These are phyloP conservation scores for Symbiodinium natans DNA, from an alignment of 73 alveolate genomes.

Conservation along the genomic window DNA sequence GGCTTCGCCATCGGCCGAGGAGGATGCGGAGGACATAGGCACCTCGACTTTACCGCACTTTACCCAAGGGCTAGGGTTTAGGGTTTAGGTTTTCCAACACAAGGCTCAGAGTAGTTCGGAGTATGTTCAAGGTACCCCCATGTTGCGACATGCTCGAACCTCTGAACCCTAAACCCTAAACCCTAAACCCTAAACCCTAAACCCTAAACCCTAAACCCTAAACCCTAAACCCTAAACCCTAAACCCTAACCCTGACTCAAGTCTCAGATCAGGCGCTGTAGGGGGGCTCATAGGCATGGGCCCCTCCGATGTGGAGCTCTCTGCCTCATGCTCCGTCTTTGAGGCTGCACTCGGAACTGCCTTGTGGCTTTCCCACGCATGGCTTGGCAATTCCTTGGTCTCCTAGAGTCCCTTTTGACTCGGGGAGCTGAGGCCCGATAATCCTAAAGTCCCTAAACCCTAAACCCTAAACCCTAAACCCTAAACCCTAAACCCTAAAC, in stretches of 20 bases:
- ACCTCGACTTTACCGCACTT: background rate
- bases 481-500: background rate
- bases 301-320: background rate
- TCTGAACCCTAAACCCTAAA: too few relatives aligned
- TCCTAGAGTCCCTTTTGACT: too few relatives aligned
- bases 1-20: background rate
- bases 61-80: background rate
- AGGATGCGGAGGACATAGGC: background rate
- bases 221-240: background rate
- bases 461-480: background rate
- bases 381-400: background rate
- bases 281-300: background rate
- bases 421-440: too few relatives aligned
- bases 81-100: background rate
- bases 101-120: too few relatives aligned
- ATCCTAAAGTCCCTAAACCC: too few relatives aligned
- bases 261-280: background rate
- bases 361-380: background rate
- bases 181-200: too few relatives aligned
- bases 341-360: background rate
- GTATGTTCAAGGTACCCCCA: background rate
- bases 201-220: background rate
- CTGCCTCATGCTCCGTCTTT: background rate
- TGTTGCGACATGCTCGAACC: background rate
- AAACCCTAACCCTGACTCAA: background rate